Base-by-base conservation (phyloP, 768 basidiomycete species). In the Leucosporidium creatinivorum region DNA sequence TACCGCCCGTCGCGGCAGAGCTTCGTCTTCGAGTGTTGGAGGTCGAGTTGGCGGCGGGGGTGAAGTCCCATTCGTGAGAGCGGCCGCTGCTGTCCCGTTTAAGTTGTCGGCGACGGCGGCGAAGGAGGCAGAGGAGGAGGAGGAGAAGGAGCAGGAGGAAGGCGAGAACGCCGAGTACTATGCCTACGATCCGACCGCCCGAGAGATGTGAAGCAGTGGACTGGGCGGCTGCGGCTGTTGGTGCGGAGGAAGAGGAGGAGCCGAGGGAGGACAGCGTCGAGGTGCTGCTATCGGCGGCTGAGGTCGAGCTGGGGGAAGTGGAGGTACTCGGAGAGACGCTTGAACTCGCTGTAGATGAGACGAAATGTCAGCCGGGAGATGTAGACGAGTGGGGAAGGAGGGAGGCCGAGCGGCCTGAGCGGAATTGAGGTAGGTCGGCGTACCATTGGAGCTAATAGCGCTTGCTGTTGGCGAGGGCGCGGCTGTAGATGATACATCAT, bases 161-260 rank as follows among this genome's bases (percentile, higher is more conserved):
- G 63, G 66, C 50, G 61, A 63, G 33, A 57, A 62, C 17, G 69
- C 31, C 55, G 30, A 17, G 4, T 19, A 56, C 28, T 13, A 19
- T 56, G 55, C 55, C 66, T 25, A 66, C 69, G 28, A 70, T 59
- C 26, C 67, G 66, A 6, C 60, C 63, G 21, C 52, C 50, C 6
- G 65, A 59, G n/a, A 67, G 66, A 13, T 18, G 13, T 36, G 56
- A 61, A 5, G 61, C 30, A 15, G 23, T 12, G 2, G 61, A 33
- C 26, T 57, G 2, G 25, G 26, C n/a, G 23, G 8, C 15, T 47
- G 19, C 4, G 26, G n/a, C 25, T 17, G 48, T 17, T 31, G 57
- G 12, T 0, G 54, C 31, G 47, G 28, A 25, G 3, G 52, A 19
- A 17, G 60, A 19, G 8, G 9, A 55, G 25, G 54, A 15, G 21